phyloP scores from a whole-genome alignment of 352 stramenopile genomes.

The Saprolegnia parasitica region DNA sequence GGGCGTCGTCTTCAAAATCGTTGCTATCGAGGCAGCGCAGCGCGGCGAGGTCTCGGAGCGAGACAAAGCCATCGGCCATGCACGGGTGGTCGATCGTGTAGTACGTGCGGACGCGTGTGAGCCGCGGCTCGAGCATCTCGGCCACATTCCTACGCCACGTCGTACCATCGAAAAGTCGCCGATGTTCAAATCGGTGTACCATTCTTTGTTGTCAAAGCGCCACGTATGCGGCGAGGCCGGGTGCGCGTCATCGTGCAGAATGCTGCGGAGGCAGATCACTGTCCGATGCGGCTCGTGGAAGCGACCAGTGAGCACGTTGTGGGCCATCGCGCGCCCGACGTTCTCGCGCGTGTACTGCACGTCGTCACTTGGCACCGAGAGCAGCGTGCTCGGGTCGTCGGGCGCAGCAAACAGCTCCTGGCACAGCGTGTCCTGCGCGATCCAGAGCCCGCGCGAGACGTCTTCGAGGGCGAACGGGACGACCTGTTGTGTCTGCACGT shows the following conservation, averaged over 20 bases:
- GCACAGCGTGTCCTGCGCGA: conserved; percentile 6
- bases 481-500: neutral
- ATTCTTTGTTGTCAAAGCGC: conserved; percentile 3
- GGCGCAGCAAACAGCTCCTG: neutral
- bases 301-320: conserved; percentile 1
- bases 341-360: conserved; percentile 2
- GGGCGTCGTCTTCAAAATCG: neutral
- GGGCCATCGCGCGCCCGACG: neutral
- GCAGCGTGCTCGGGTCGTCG: neutral
- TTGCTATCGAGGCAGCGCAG: neutral
- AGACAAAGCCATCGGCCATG: neutral
- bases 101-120: neutral
- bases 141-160: conserved; percentile 9
- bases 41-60: neutral
- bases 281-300: neutral
- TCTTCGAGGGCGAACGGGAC: neutral
- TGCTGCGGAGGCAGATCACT: neutral
- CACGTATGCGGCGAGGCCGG: neutral
- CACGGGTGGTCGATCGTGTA: conserved; percentile 18
- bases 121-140: neutral
- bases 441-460: neutral
- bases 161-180: neutral
- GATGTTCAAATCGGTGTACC: too few species aligned
- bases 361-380: neutral
- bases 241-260: neutral